Evolutionary conservation across 177 flowering plant genomes (phyloP).

Genomic region (Telopea speciosissima): DNA sequence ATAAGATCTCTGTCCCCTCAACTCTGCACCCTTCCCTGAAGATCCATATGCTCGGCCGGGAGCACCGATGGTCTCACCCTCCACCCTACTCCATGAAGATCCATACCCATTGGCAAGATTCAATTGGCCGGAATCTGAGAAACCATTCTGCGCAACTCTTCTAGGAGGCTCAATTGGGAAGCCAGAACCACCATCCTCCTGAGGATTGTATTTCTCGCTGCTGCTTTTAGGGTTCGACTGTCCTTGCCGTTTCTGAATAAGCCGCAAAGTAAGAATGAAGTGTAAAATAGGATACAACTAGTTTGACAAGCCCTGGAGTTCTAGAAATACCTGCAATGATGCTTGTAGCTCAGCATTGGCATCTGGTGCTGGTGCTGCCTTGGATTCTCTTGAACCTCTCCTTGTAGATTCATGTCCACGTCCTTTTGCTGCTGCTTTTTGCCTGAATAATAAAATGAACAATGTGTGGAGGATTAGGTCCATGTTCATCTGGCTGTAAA

Average conservation of each 20-base stretch:
- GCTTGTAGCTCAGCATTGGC: conserved; percentile 53
- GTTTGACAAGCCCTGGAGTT: neutral
- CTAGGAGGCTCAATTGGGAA: conserved; percentile 41
- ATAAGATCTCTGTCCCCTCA: conserved; percentile 32
- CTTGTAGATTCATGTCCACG: conserved; percentile 31
- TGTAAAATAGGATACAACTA: neutral
- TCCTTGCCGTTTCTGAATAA: conserved; percentile 37
- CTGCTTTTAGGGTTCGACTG: conserved; percentile 36
- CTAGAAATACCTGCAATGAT: conserved; percentile 34
- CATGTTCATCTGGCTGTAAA: neutral
- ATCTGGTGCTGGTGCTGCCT: conserved; percentile 46
- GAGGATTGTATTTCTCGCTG: conserved; percentile 42
- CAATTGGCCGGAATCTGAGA: conserved; percentile 24
- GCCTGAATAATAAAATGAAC: conserved; percentile 26
- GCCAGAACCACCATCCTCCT: conserved; percentile 45
- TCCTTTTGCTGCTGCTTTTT: conserved; percentile 38
- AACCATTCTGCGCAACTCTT: conserved; percentile 16
- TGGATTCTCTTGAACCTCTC: conserved; percentile 35
- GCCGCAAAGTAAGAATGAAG: neutral
- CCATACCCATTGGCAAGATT: conserved; percentile 19
- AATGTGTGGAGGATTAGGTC: neutral
- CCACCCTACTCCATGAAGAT: conserved; percentile 25
- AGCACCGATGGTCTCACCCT: conserved; percentile 19
- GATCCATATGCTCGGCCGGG: conserved; percentile 19
- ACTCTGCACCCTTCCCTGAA: conserved; percentile 26